Conservation (phyloP, 2,329 filamentous ascomycete genomes). For the Diplodia intermedia region DNA sequence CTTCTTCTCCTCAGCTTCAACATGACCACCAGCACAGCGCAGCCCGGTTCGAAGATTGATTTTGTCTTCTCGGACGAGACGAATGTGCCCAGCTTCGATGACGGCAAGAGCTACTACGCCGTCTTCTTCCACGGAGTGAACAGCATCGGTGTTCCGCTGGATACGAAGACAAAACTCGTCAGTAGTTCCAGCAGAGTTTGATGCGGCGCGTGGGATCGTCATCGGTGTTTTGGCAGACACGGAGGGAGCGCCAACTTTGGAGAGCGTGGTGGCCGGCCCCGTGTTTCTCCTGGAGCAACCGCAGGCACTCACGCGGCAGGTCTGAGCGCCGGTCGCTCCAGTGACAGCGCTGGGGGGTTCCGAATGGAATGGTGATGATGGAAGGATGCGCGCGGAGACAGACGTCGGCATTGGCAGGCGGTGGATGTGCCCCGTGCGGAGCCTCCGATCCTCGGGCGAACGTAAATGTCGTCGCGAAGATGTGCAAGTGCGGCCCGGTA, state of each 20-base stretch:
- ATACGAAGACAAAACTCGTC: constrained; percentile 45
- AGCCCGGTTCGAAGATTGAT: constrained; percentile 43
- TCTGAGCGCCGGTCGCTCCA: neutral
- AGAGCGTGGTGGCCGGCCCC: constrained; percentile 52
- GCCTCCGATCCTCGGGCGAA: constrained; percentile 10
- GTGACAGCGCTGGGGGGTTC: neutral
- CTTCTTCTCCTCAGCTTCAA: constrained; percentile 45
- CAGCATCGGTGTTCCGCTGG: constrained; percentile 49
- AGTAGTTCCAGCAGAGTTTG: constrained; percentile 47
- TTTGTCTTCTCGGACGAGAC: constrained; percentile 44
- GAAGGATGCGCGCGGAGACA: neutral
- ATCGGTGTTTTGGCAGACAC: constrained; percentile 48
- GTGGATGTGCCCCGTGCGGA: neutral
- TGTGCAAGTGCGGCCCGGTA: constrained; percentile 22
- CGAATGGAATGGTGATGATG: too few relatives aligned
- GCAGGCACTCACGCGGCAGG: constrained; percentile 13
- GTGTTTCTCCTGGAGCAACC: constrained; percentile 50
- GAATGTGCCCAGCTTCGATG: constrained; percentile 40
- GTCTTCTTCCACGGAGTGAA: constrained; percentile 52
- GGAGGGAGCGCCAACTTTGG: constrained; percentile 47
- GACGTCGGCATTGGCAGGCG: neutral
- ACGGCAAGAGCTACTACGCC: constrained; percentile 47
- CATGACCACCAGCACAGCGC: constrained; percentile 39
- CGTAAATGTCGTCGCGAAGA: constrained; percentile 10
- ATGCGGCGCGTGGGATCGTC: constrained; percentile 48